Conservation (phyloP, 768 basidiomycete genomes). For the Lactarius trivialis region DNA sequence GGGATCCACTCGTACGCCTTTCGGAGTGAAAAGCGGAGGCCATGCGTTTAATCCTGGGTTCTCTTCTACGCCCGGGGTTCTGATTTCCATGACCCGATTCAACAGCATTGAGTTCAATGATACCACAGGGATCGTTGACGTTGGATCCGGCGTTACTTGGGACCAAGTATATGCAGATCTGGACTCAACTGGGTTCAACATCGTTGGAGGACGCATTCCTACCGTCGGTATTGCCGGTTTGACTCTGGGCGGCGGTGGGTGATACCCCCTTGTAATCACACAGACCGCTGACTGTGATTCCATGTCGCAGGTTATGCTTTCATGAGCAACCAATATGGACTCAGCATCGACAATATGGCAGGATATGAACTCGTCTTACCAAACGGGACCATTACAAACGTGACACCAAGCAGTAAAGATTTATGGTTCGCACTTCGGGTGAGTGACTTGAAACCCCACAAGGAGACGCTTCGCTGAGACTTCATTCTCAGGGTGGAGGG, state of each 20-base stretch:
- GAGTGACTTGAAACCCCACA: not conserved
- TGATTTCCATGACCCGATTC: constrained; percentile 26
- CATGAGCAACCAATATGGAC: no score
- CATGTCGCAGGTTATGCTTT: no score
- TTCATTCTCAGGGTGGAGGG: constrained; percentile 4
- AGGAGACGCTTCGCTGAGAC: not conserved
- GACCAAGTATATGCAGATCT: constrained; percentile 25
- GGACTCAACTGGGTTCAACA: constrained; percentile 15
- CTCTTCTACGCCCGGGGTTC: constrained; percentile 26
- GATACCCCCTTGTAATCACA: not conserved
- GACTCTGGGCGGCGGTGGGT: not conserved
- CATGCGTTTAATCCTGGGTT: constrained; percentile 24
- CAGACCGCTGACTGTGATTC: no score
- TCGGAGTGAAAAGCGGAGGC: constrained; percentile 16
- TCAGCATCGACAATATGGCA: constrained; percentile 28
- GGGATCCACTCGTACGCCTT: not conserved
- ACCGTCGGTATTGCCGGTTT: constrained; percentile 25
- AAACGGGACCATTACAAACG: constrained; percentile 23
- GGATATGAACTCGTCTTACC: constrained; percentile 29
- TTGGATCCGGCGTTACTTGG: constrained; percentile 26
- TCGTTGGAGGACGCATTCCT: constrained; percentile 24
- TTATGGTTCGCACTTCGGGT: constrained; percentile 17
- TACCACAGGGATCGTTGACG: constrained; percentile 8
- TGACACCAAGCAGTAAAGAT: not conserved
- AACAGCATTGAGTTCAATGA: constrained; percentile 1